These are phyloP conservation scores for Oldenlandia corymbosa DNA, from an alignment of 257 asterid genomes.

Conservation along the genomic window DNA sequence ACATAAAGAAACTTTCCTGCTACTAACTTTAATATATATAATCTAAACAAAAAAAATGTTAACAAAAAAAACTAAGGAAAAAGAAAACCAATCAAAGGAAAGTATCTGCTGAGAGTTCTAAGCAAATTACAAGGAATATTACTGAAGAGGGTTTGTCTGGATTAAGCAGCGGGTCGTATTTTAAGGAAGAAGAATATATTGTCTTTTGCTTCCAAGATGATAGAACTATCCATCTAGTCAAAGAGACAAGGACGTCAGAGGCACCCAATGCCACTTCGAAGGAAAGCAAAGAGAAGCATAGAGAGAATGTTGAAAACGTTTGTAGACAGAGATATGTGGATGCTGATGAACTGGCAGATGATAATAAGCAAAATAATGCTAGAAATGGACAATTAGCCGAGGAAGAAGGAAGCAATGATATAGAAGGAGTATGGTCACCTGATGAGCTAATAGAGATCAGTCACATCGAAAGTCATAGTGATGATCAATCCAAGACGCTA, in stretches of 20 bases:
- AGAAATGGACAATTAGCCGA: no score
- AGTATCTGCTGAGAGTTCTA: background rate
- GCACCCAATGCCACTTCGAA: constrained; percentile 3
- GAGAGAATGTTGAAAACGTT: no score
- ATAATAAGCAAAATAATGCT: no score
- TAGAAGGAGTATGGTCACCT: constrained; percentile 20
- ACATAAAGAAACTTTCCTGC: no score
- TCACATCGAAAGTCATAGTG: constrained; percentile 15
- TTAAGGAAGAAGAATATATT: constrained; percentile 56
- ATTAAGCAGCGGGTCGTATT: constrained; percentile 31
- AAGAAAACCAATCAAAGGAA: constrained; percentile 5
- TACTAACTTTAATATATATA: no score
- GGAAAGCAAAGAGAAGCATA: no score
- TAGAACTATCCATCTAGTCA: constrained; percentile 55
- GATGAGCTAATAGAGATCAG: constrained; percentile 32
- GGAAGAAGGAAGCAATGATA: constrained; percentile 20
- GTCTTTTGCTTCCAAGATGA: constrained; percentile 66
- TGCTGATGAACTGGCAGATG: no score
- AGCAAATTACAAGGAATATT: background rate
- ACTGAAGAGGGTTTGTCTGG: constrained; percentile 16
- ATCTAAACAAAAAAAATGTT: no score
- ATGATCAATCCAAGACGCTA: constrained; percentile 27
- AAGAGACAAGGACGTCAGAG: constrained; percentile 25
- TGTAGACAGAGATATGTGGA: no score
- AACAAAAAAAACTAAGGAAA: constrained; percentile 9